Percentiles rank a stretch among this genome's conserved stretches.
phyloP scores from a whole-genome alignment of 768 basidiomycete species.

The Boletellus ananas region DNA sequence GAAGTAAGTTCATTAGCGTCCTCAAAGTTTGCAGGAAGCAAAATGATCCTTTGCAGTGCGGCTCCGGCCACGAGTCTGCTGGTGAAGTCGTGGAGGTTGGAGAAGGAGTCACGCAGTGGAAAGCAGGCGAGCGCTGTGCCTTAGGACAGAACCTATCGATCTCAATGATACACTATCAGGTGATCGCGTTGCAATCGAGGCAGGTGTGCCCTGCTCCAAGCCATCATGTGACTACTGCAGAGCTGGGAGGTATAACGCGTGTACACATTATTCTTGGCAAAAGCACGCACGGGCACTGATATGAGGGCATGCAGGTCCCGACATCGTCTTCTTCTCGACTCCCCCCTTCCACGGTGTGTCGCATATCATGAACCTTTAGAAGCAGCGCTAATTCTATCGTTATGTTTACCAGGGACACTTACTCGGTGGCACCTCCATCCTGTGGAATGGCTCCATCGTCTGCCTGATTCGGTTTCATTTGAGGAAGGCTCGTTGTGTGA shows the following conservation, averaged over 20 bases:
- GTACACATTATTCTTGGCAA: slow-evolving; percentile 23
- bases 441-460: slow-evolving; percentile 62
- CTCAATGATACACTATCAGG: slow-evolving; percentile 32
- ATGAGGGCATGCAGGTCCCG: slow-evolving; percentile 26
- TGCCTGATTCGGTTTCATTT: slow-evolving; percentile 58
- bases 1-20: slow-evolving; percentile 39
- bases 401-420: slow-evolving; percentile 44
- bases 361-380: background rate
- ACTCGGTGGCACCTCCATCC: slow-evolving; percentile 67
- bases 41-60: slow-evolving; percentile 40
- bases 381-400: background rate
- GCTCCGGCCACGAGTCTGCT: slow-evolving; percentile 68
- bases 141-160: background rate
- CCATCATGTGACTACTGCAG: slow-evolving; percentile 59
- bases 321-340: slow-evolving; percentile 65
- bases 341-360: slow-evolving; percentile 60
- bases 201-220: slow-evolving; percentile 64
- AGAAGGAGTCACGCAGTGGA: slow-evolving; percentile 64
- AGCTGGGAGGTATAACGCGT: slow-evolving; percentile 63
- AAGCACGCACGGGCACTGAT: background rate
- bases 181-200: slow-evolving; percentile 67
- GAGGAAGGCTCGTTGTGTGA: slow-evolving; percentile 70
- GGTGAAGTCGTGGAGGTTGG: slow-evolving; percentile 64
- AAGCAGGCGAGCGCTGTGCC: slow-evolving; percentile 39
- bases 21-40: background rate